These are phyloP conservation scores for Microcyclospora tardicrescens DNA, from an alignment of 2,329 filamentous ascomycete genomes.

Conservation along the genomic window DNA sequence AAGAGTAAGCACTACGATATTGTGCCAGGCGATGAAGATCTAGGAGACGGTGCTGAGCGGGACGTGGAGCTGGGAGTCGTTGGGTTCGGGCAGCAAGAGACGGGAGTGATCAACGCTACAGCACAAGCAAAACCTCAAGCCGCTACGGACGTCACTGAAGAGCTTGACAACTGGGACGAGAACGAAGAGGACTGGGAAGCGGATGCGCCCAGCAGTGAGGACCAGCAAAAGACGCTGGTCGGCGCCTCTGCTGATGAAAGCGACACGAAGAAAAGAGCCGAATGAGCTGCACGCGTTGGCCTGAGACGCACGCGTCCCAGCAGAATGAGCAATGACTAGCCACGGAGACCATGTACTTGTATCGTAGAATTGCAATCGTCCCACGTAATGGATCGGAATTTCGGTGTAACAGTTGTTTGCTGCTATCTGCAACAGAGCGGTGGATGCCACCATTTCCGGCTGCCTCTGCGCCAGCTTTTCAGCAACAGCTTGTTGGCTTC, in stretches of 20 bases:
- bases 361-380: too few species aligned
- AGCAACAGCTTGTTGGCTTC: too few species aligned
- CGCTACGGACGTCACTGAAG: constrained; percentile 54
- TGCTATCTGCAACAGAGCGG: too few species aligned
- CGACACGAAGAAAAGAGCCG: constrained; percentile 30
- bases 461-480: too few species aligned
- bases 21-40: constrained; percentile 47
- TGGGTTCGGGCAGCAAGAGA: constrained; percentile 22
- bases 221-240: constrained; percentile 12
- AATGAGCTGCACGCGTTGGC: constrained; percentile 17
- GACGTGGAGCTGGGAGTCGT: constrained; percentile 68
- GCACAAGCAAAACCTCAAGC: constrained; percentile 17
- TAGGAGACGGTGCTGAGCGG: constrained; percentile 26
- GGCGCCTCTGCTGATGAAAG: constrained; percentile 13
- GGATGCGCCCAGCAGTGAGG: constrained; percentile 30
- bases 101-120: constrained; percentile 14
- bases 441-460: too few species aligned
- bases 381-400: too few species aligned
- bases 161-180: constrained; percentile 91
- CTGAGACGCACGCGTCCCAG: too few species aligned
- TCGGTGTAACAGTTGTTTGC: too few species aligned
- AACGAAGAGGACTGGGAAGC: constrained; percentile 60
- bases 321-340: too few species aligned
- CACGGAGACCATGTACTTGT: too few species aligned
- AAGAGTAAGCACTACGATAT: constrained; percentile 58